Conservation (phyloP, 73 alveolate species). For the Paraurostyla sp. region DNA sequence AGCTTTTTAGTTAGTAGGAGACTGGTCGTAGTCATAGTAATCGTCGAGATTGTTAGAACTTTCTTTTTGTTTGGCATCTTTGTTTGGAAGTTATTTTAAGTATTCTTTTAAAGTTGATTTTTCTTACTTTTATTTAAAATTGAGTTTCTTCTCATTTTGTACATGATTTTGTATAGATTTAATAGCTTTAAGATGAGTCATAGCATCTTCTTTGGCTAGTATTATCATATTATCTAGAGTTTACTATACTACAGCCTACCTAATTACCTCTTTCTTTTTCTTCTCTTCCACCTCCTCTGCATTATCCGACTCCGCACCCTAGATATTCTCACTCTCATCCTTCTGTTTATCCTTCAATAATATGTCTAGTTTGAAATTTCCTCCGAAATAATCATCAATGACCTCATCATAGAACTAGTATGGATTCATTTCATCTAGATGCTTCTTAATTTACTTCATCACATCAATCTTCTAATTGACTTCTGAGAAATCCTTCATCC, state of each 20-base stretch:
- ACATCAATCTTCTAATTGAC: slow-evolving; percentile 10
- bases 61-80: neutral
- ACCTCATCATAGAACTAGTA: slow-evolving; percentile 44
- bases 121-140: slow-evolving; percentile 28
- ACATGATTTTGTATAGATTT: slow-evolving; percentile 30
- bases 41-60: neutral
- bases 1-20: neutral
- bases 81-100: slow-evolving; percentile 23
- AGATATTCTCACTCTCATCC: too few species aligned
- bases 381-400: slow-evolving; percentile 43
- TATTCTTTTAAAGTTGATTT: neutral
- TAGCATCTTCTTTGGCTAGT: slow-evolving; percentile 34
- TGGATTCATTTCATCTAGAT: slow-evolving; percentile 9
- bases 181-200: slow-evolving; percentile 37
- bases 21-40: slow-evolving; percentile 2
- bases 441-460: neutral
- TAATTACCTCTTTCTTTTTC: neutral
- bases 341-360: too few species aligned
- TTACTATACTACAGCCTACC: slow-evolving; percentile 3
- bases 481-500: neutral
- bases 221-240: slow-evolving; percentile 8
- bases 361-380: neutral
- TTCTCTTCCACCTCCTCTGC: neutral
- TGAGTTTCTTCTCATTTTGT: neutral
- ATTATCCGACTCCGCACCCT: neutral